Conservation (phyloP, 164 flowering plant genomes). For the Magnolia changhungtana region DNA sequence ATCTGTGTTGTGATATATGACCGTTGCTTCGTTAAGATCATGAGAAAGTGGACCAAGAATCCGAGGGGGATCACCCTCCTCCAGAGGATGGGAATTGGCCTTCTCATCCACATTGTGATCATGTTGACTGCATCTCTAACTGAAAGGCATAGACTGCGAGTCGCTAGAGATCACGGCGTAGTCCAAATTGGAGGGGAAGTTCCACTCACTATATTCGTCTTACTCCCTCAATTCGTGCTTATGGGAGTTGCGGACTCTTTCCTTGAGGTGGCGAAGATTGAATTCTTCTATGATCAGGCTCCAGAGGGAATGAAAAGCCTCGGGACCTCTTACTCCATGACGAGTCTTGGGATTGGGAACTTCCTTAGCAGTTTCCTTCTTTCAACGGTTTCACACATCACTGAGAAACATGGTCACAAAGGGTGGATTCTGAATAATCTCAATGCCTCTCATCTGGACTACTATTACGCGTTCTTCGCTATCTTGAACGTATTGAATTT, state of each 20-base stretch:
- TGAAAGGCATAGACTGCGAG: conserved; percentile 38
- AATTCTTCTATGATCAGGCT: conserved; percentile 32
- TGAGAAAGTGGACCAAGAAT: conserved; percentile 36
- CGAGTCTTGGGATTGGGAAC: conserved; percentile 23
- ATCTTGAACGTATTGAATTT: conserved; percentile 51
- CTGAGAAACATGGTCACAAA: conserved; percentile 14
- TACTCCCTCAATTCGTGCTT: conserved; percentile 24
- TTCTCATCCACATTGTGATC: conserved; percentile 36
- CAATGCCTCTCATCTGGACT: conserved; percentile 31
- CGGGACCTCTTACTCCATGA: conserved; percentile 22
- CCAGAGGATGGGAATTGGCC: conserved; percentile 60
- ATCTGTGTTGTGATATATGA: conserved; percentile 39
- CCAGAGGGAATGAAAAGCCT: conserved; percentile 30
- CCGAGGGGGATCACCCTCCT: conserved; percentile 62
- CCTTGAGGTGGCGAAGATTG: conserved; percentile 22
- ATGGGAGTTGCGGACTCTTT: conserved; percentile 28
- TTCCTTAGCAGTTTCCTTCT: conserved; percentile 27
- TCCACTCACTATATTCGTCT: conserved; percentile 23
- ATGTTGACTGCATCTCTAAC: conserved; percentile 50
- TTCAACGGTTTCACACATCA: conserved; percentile 11
- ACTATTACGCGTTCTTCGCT: conserved; percentile 41
- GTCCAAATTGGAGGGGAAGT: conserved; percentile 1
- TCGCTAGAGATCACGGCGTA: conserved; percentile 14
- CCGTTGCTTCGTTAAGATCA: conserved; percentile 38
- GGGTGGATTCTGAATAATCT: conserved; percentile 27